Base-by-base conservation (phyloP, 2,329 filamentous ascomycete genomes). In the Calonectria multiphialidica region DNA sequence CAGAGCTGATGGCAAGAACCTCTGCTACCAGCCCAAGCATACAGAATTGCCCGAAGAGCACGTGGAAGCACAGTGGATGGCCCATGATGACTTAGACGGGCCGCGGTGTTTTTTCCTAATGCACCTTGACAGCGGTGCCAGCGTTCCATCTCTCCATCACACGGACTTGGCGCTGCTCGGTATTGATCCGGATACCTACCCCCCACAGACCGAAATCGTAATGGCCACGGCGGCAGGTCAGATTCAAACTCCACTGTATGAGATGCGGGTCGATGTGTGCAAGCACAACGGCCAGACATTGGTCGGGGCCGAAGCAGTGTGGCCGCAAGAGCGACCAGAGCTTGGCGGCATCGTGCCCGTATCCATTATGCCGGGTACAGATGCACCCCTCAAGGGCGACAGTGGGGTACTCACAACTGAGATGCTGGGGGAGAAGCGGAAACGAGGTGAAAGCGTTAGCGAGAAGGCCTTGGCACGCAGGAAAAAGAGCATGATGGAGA, bases 51-150 rank as follows among this genome's bases (percentile, higher is more conserved):
- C 50, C 42, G 28, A 63, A 6, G 40, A 40, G 16, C 25, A 57
- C 18, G 30, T 40, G 49, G 59, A 47, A 40, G 10, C 69, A 50
- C 15, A 53, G 50, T 57, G 61, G 63, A 66, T 66, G 16, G 74
- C 18, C 4, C 13, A 72, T 18, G 76, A 79, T 30, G 78, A 77
- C 23, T 42, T 55, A 3, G 25, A 64, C 21, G 67, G 50, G 16
- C 70, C 75, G 45, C 62, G 76, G 66, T 72, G 73, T 49, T 79
- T 79, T 53, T 79, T 80, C 62, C 55, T 75, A 37, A 76, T 79
- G 78, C 77, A 79, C 16, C 74, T 79, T 21, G 78, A 79, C 57
- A 78, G 75, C 16, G 78, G 78, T 15, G 78, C 78, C 18, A 77
- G 73, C 42, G 37, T 75, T 28, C 77, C 78, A 8, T 73, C 74